phyloP scores from a whole-genome alignment of 2,329 filamentous ascomycete species.

The Botrytis paeoniae region DNA sequence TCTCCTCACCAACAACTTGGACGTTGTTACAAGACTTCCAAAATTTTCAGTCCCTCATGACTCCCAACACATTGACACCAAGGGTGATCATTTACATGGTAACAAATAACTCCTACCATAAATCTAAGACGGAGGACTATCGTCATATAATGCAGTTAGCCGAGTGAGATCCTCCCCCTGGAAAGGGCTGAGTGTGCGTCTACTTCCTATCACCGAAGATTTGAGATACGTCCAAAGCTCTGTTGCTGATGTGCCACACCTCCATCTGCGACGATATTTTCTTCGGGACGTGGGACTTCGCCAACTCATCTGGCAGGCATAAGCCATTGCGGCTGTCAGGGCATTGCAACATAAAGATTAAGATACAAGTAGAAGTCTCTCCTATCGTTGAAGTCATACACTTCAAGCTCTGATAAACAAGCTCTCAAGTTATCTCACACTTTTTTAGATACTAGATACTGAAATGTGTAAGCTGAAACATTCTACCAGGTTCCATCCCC shows the following conservation, averaged over 20 bases:
- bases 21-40: background rate
- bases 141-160: background rate
- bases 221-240: background rate
- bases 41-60: background rate
- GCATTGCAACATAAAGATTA: background rate
- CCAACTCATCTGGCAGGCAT: background rate
- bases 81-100: background rate
- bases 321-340: background rate
- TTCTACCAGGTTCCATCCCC: background rate
- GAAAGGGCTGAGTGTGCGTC: background rate
- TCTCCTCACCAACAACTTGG: background rate
- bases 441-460: background rate
- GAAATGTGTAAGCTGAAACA: constrained; percentile 1
- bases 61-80: background rate
- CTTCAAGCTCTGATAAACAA: background rate
- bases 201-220: background rate
- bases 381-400: background rate
- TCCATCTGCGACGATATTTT: background rate
- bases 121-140: background rate
- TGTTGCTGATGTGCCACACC: background rate
- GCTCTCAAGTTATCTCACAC: background rate
- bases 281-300: background rate
- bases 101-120: background rate
- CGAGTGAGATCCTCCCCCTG: background rate
- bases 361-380: background rate